phyloP scores from a whole-genome alignment of 352 stramenopile genomes.

The Albugo laibachii region DNA sequence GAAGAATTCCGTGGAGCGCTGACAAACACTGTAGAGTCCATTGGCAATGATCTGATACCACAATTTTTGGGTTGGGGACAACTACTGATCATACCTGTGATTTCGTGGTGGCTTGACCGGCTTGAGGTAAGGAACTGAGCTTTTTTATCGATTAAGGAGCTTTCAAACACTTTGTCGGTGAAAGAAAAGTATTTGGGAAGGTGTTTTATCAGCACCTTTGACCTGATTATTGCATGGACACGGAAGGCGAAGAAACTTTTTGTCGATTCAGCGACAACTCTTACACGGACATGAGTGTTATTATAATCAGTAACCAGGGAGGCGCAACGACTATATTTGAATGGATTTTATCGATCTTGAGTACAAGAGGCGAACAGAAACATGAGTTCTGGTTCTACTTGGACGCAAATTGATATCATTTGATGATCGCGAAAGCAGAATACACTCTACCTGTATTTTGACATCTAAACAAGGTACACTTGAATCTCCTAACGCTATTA shows the following conservation, averaged over 20 bases:
- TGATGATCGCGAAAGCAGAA: slow-evolving; percentile 22
- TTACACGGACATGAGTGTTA: neutral
- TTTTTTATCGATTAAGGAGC: too few relatives aligned
- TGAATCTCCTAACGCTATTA: slow-evolving; percentile 37
- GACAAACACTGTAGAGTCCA: slow-evolving; percentile 28
- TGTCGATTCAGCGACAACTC: neutral
- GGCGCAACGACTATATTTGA: slow-evolving; percentile 24
- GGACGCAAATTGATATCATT: slow-evolving; percentile 63
- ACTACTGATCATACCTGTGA: too few relatives aligned
- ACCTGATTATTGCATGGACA: slow-evolving; percentile 9
- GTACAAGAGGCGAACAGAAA: slow-evolving; percentile 34
- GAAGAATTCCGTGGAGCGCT: slow-evolving; percentile 41
- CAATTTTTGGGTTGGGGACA: slow-evolving; percentile 3
- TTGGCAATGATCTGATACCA: slow-evolving; percentile 32
- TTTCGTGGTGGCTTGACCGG: too few relatives aligned
- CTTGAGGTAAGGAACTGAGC: too few relatives aligned
- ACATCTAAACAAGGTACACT: slow-evolving; percentile 31
- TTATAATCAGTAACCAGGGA: neutral
- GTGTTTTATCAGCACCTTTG: slow-evolving; percentile 13
- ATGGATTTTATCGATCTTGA: slow-evolving; percentile 31
- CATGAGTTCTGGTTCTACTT: slow-evolving; percentile 14
- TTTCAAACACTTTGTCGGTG: slow-evolving; percentile 23
- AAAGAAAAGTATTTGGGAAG: neutral
- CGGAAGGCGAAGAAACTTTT: neutral
- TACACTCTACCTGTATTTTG: slow-evolving; percentile 12